These are phyloP conservation scores for Aspergillus bridgeri DNA, from an alignment of 495 filamentous ascomycete genomes.

Conservation along the genomic window DNA sequence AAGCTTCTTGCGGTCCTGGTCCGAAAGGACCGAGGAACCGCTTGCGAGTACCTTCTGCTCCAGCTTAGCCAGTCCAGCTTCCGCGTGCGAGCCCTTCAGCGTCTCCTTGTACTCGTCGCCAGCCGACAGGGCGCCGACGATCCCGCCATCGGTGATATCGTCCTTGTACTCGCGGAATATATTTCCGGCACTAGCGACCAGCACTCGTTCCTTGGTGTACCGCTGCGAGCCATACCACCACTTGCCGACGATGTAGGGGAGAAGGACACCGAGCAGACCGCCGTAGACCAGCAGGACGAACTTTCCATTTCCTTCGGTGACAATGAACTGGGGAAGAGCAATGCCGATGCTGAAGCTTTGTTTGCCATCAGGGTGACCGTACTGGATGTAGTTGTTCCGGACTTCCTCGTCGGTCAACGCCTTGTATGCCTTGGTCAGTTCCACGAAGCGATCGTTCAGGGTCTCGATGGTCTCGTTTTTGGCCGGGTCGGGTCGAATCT, in stretches of 20 bases:
- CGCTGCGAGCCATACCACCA: conserved; percentile 99
- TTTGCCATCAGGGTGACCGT: conserved; percentile 94
- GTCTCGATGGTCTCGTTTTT: conserved; percentile 87
- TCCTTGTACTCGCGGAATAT: conserved; percentile 92
- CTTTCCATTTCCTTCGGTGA: conserved; percentile 91
- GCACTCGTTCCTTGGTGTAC: conserved; percentile 84
- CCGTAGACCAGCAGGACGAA: conserved; percentile 92
- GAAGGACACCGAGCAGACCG: conserved; percentile 74
- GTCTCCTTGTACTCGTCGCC: conserved; percentile 76
- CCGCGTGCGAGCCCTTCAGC: conserved; percentile 68
- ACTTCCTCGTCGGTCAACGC: conserved; percentile 94
- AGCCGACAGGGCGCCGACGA: conserved; percentile 73
- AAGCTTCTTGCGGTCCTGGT: conserved; percentile 55
- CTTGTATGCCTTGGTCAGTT: conserved; percentile 96
- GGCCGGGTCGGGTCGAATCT: conserved; percentile 71
- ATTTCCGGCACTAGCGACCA: conserved; percentile 87
- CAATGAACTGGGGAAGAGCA: conserved; percentile 87
- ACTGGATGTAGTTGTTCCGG: conserved; percentile 93
- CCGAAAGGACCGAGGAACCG: conserved; percentile 45
- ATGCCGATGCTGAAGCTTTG: conserved; percentile 98
- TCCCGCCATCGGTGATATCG: conserved; percentile 70
- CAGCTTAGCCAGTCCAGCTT: conserved; percentile 71
- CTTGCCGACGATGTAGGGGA: conserved; percentile 90
- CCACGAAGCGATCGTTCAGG: conserved; percentile 85
- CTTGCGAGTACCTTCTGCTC: conserved; percentile 71